Percentiles rank a stretch among this genome's conserved stretches.
Conservation (phyloP, 805 yeast species). For the Danielia oregonensis region DNA sequence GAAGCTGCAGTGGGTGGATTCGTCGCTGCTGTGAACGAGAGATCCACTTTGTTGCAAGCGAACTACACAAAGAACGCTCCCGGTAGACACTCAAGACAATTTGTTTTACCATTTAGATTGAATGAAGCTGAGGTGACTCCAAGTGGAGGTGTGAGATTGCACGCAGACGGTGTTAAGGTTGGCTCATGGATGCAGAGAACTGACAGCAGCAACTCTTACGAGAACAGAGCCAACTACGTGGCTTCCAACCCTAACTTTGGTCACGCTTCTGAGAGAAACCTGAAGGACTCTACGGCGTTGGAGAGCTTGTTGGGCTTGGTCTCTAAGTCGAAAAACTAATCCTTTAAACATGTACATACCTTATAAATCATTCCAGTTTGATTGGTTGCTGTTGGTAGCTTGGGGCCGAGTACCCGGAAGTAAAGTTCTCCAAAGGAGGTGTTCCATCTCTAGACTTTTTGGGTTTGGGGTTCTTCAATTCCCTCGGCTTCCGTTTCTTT, state of each 20-base stretch:
- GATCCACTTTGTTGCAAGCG: slow-evolving; percentile 33
- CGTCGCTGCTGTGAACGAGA: slow-evolving; percentile 31
- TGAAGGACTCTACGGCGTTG: slow-evolving; percentile 17
- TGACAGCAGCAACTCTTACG: slow-evolving; percentile 15
- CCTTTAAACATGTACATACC: slow-evolving; percentile 3
- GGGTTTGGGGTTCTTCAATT: slow-evolving; percentile 17
- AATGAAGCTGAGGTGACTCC: slow-evolving; percentile 33
- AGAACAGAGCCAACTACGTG: slow-evolving; percentile 18
- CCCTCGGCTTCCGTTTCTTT: slow-evolving; percentile 34
- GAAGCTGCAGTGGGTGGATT: slow-evolving; percentile 59
- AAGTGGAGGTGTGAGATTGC: slow-evolving; percentile 37
- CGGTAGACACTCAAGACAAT: slow-evolving; percentile 42
- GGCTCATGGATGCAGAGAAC: slow-evolving; percentile 39
- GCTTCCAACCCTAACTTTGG: slow-evolving; percentile 32
- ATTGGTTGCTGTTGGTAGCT: slow-evolving; percentile 1
- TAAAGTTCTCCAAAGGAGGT: neutral
- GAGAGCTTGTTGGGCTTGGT: slow-evolving; percentile 18
- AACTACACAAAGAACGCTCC: slow-evolving; percentile 31
- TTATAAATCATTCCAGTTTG: neutral
- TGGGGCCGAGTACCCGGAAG: neutral
- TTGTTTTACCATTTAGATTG: slow-evolving; percentile 40
- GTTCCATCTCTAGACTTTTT: slow-evolving; percentile 17
- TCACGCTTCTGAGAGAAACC: slow-evolving; percentile 32
- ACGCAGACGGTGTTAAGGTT: slow-evolving; percentile 38
- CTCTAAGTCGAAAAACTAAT: slow-evolving; percentile 12